Evolutionary conservation across 208 protist genomes (phyloP).

Genomic region (Crithidia acanthocephali): DNA sequence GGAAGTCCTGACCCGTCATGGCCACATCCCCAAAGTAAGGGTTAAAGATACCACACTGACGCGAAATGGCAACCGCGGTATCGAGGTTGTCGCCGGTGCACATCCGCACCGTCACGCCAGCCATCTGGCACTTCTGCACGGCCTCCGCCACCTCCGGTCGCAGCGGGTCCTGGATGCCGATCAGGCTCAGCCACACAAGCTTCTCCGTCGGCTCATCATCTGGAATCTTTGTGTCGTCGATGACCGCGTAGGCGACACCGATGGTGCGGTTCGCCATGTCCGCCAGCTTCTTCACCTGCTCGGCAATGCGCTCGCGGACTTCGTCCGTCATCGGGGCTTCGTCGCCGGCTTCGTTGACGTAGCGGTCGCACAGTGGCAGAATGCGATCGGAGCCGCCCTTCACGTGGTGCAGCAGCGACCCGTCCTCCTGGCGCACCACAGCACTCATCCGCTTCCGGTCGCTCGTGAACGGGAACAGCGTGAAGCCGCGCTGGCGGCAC

Average conservation of each 20-base stretch:
- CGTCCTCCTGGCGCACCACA: constrained; percentile 52
- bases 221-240: constrained; percentile 36
- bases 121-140: constrained; percentile 91
- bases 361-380: constrained; percentile 72
- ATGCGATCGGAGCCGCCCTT: constrained; percentile 95
- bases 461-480: constrained; percentile 87
- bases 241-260: constrained; percentile 66
- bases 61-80: constrained; percentile 95
- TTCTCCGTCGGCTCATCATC: constrained; percentile 64
- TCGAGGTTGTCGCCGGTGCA: constrained; percentile 95
- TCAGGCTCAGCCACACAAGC: constrained; percentile 94
- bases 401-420: constrained; percentile 66
- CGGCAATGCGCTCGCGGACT: constrained; percentile 39
- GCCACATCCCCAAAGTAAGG: constrained; percentile 67
- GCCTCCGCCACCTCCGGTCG: constrained; percentile 93
- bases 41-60: constrained; percentile 93
- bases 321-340: constrained; percentile 52
- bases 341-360: constrained; percentile 57
- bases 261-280: constrained; percentile 85
- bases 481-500: constrained; percentile 48
- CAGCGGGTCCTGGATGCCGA: constrained; percentile 96
- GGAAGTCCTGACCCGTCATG: constrained; percentile 92
- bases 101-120: constrained; percentile 96
- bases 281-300: constrained; percentile 51
- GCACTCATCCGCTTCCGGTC: constrained; percentile 91